A percentile compares a stretch with the other conserved stretches of the same genome.
These are phyloP conservation scores for Leishmania major DNA, from an alignment of 208 protist genomes.

Conservation along the genomic window DNA sequence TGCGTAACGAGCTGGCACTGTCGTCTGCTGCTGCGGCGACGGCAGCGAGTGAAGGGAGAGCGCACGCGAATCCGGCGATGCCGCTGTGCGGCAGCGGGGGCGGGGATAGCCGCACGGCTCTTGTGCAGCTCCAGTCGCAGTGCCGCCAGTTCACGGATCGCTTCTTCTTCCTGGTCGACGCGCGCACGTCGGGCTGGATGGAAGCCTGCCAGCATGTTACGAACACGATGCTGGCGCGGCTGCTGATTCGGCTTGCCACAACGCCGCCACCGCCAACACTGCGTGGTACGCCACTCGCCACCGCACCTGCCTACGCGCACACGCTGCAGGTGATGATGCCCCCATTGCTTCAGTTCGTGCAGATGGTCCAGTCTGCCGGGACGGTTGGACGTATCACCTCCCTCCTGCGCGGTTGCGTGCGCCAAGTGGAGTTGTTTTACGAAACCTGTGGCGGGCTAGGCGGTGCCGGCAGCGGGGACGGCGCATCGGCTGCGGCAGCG, in stretches of 20 bases:
- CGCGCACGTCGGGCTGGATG: conserved; percentile 37
- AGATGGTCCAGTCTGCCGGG: conserved; percentile 24
- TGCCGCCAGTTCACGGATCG: conserved; percentile 38
- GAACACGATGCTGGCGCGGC: conserved; percentile 28
- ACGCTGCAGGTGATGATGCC: conserved; percentile 31
- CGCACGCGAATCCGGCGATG: background rate
- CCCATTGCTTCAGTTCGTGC: conserved; percentile 33
- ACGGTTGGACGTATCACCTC: conserved; percentile 24
- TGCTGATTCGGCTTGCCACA: conserved; percentile 23
- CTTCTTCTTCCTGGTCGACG: conserved; percentile 43
- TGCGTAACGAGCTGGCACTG: conserved; percentile 24
- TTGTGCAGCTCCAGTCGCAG: conserved; percentile 38
- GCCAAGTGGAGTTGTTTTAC: conserved; percentile 35
- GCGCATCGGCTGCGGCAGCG: background rate
- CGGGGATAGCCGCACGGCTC: conserved; percentile 20
- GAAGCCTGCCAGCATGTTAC: conserved; percentile 29
- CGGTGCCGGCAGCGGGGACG: background rate
- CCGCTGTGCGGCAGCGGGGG: background rate
- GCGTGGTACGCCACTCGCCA: conserved; percentile 8
- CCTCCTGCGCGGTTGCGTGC: conserved; percentile 32
- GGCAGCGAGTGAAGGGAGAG: background rate
- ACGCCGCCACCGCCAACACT: conserved; percentile 12
- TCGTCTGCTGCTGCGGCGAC: conserved; percentile 5
- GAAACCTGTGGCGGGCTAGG: conserved; percentile 15
- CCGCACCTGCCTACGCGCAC: conserved; percentile 28